Evolutionary conservation across 2,329 filamentous ascomycete species (phyloP).

Genomic region (Colletotrichum lini): DNA sequence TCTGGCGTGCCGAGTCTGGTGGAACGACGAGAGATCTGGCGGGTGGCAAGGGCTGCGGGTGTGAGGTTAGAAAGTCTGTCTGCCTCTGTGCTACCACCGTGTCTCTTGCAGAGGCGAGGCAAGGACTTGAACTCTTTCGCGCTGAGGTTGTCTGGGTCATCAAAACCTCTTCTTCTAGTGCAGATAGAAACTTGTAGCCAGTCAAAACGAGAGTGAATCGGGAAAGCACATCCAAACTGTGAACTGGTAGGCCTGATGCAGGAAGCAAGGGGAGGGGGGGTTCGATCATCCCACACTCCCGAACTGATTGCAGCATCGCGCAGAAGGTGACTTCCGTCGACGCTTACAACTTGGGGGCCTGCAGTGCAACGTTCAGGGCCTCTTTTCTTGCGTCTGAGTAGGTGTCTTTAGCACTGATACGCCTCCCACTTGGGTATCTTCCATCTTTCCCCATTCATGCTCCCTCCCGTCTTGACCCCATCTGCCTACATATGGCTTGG

Average conservation of each 20-base stretch:
- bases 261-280: not conserved
- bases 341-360: not conserved
- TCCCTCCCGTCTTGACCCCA: conserved; percentile 9
- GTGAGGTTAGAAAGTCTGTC: not conserved
- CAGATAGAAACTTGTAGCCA: too few relatives aligned
- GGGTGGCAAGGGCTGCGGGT: not conserved
- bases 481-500: not conserved
- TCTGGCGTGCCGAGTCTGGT: conserved; percentile 22
- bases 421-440: conserved; percentile 6
- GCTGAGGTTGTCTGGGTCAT: too few relatives aligned
- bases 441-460: not conserved
- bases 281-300: not conserved
- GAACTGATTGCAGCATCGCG: conserved; percentile 35
- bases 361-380: conserved; percentile 8
- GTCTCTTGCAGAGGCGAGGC: too few relatives aligned
- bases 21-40: conserved; percentile 21
- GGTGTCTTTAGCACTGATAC: conserved; percentile 6
- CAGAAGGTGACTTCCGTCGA: conserved; percentile 12
- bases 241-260: not conserved
- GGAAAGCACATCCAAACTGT: not conserved
- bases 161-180: too few relatives aligned
- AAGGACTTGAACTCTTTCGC: too few relatives aligned
- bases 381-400: not conserved
- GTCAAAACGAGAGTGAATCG: not conserved
- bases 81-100: not conserved